Conservation (phyloP, 805 yeast genomes). For the Jamesozyma rosinii region DNA sequence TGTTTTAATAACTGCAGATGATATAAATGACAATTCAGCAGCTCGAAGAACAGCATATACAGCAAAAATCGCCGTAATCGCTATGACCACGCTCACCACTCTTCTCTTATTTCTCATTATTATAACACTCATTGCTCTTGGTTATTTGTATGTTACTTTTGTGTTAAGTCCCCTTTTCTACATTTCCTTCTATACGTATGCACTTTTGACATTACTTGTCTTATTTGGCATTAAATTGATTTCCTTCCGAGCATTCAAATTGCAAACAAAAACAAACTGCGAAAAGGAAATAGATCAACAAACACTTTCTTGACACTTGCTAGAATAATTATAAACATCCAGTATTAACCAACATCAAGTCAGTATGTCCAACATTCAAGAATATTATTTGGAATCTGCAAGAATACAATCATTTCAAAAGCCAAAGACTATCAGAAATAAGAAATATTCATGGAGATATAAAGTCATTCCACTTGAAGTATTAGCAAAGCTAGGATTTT, state of each 20-base stretch:
- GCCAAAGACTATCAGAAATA: constrained; percentile 5
- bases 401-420: constrained; percentile 1
- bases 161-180: too few relatives aligned
- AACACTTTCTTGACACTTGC: too few relatives aligned
- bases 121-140: constrained; percentile 6
- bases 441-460: constrained; percentile 25
- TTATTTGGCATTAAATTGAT: too few relatives aligned
- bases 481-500: constrained; percentile 24
- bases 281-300: neutral
- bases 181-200: too few relatives aligned
- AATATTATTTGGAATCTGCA: neutral
- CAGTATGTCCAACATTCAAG: neutral
- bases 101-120: constrained; percentile 27
- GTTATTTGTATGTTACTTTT: too few relatives aligned
- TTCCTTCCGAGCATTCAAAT: neutral
- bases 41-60: constrained; percentile 1
- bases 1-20: constrained; percentile 2
- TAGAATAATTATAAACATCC: too few relatives aligned
- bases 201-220: too few relatives aligned
- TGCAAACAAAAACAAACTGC: neutral
- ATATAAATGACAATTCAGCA: constrained; percentile 2
- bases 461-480: constrained; percentile 23
- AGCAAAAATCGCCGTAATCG: constrained; percentile 1
- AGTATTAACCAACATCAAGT: too few relatives aligned
- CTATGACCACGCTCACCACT: constrained; percentile 7